phyloP scores from a whole-genome alignment of 2,329 filamentous ascomycete genomes.

The Hymenoscyphus scutula region DNA sequence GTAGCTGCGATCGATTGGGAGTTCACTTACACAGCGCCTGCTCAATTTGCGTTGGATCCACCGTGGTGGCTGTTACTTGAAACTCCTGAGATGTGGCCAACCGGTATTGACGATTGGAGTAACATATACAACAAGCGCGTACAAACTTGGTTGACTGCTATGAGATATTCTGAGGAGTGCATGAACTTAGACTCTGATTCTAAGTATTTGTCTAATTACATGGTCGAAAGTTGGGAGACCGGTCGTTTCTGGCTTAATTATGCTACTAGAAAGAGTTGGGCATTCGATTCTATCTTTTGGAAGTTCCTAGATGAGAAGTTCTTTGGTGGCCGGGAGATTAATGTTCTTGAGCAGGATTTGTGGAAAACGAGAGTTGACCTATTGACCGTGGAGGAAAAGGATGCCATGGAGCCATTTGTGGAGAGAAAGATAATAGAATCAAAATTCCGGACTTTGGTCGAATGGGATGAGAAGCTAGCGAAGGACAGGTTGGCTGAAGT shows the following conservation, averaged over 20 bases:
- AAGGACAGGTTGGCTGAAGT: neutral
- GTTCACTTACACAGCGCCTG: no score
- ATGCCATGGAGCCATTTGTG: slow-evolving; percentile 35
- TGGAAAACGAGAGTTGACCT: slow-evolving; percentile 33
- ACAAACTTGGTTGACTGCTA: neutral
- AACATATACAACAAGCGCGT: neutral
- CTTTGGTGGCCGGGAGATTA: slow-evolving; percentile 31
- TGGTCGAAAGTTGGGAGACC: slow-evolving; percentile 22
- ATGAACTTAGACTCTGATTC: neutral
- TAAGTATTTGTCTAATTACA: neutral
- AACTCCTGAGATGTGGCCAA: slow-evolving; percentile 35
- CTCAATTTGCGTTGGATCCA: no score
- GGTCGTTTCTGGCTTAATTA: slow-evolving; percentile 37
- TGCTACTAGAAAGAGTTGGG: slow-evolving; percentile 39
- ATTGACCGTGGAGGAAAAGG: slow-evolving; percentile 29
- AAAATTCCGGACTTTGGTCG: slow-evolving; percentile 4
- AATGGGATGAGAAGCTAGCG: neutral
- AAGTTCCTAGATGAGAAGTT: slow-evolving; percentile 36
- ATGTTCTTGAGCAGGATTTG: slow-evolving; percentile 19
- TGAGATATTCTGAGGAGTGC: neutral
- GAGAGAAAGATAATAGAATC: slow-evolving; percentile 34
- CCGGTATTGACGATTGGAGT: slow-evolving; percentile 16
- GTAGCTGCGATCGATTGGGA: no score
- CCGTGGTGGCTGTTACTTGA: slow-evolving; percentile 41
- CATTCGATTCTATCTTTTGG: slow-evolving; percentile 40